Evolutionary conservation across 257 asterid genomes (phyloP).

Genomic region (Scutellaria galericulata): DNA sequence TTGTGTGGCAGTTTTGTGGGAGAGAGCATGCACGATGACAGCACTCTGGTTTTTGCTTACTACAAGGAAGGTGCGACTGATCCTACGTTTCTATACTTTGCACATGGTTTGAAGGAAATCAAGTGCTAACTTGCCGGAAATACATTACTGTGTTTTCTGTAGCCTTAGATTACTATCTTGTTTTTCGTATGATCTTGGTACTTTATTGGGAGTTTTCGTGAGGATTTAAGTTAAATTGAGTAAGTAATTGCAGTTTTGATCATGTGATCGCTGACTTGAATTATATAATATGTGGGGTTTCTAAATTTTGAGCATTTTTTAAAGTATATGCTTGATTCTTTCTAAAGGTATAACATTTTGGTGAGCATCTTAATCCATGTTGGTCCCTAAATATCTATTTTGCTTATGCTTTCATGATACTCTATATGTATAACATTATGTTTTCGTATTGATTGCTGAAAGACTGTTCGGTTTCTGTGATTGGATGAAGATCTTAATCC

Average conservation of each 20-base stretch:
- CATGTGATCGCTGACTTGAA: background rate
- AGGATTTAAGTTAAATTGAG: background rate
- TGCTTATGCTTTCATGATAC: no score
- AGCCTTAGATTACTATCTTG: slow-evolving; percentile 27
- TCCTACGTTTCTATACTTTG: slow-evolving; percentile 83
- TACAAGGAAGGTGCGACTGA: slow-evolving; percentile 80
- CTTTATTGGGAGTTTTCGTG: background rate
- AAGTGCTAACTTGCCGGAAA: slow-evolving; percentile 56
- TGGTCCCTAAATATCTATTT: no score
- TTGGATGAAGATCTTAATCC: no score
- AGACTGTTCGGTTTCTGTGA: no score
- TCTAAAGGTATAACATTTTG: background rate
- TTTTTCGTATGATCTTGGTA: background rate
- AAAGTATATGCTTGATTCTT: slow-evolving; percentile 19
- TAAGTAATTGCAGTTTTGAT: slow-evolving; percentile 32
- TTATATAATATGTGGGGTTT: background rate
- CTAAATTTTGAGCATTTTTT: background rate
- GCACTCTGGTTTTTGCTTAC: slow-evolving; percentile 73
- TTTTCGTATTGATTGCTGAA: no score
- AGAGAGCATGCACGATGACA: slow-evolving; percentile 79
- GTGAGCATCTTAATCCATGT: background rate
- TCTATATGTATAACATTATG: no score
- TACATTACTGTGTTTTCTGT: background rate
- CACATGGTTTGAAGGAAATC: slow-evolving; percentile 78
- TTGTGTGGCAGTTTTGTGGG: slow-evolving; percentile 70